Percentiles rank a stretch among this genome's conserved stretches.
phyloP scores from a whole-genome alignment of 1,284 basidiomycete species.

The Sporisorium reilianum region DNA sequence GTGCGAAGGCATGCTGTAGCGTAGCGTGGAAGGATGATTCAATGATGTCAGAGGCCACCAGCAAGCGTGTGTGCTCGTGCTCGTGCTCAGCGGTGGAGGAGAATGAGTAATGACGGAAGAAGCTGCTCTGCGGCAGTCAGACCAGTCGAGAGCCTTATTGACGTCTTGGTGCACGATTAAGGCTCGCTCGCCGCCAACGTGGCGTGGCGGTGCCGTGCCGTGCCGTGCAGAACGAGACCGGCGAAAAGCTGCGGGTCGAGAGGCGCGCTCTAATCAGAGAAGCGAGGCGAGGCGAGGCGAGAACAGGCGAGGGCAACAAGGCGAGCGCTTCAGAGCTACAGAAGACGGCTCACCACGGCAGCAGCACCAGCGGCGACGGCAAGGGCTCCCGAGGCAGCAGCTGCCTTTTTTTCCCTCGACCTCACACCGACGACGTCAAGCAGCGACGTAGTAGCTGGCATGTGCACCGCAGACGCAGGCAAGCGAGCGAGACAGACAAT shows the following conservation, averaged over 20 bases:
- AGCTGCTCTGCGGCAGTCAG: neutral
- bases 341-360: no score
- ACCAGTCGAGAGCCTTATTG: slow-evolving; percentile 1
- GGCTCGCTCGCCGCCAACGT: neutral
- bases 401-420: no score
- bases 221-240: neutral
- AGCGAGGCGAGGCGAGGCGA: slow-evolving; percentile 3
- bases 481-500: slow-evolving; percentile 4
- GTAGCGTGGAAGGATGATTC: no score
- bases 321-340: no score
- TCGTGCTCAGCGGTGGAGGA: neutral
- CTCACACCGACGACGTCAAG: slow-evolving; percentile 17
- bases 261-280: neutral
- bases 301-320: neutral
- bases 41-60: slow-evolving; percentile 13
- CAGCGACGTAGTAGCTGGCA: slow-evolving; percentile 25
- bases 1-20: no score
- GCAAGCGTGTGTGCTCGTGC: neutral
- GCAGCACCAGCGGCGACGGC: no score
- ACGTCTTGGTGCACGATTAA: slow-evolving; percentile 1
- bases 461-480: slow-evolving; percentile 4
- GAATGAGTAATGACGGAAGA: neutral
- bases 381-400: no score
- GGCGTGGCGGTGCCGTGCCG: neutral
- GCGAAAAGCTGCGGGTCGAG: neutral